A percentile compares a stretch with the other conserved stretches of the same genome.
Evolutionary conservation across 495 filamentous ascomycete genomes (phyloP).

Genomic region (Talaromyces nanjingensis): DNA sequence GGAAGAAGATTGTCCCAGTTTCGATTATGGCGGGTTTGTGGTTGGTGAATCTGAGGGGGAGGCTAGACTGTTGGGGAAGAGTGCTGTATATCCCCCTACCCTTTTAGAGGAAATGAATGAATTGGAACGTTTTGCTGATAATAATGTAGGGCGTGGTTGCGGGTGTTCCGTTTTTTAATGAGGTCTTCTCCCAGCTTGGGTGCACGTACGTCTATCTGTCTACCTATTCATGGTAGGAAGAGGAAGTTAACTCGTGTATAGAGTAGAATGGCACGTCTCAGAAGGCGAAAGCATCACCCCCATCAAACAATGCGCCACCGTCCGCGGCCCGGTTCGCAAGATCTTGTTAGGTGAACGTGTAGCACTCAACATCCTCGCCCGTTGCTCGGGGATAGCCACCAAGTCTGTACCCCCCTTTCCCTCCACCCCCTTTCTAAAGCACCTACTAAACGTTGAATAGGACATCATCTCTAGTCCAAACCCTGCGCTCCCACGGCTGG

Average conservation of each 20-base stretch:
- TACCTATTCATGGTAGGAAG: neutral
- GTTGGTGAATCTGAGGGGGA: constrained; percentile 73
- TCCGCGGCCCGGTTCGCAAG: constrained; percentile 76
- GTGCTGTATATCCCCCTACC: constrained; percentile 49
- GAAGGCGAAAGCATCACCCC: constrained; percentile 66
- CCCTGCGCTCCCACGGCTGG: constrained; percentile 61
- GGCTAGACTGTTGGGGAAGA: constrained; percentile 86
- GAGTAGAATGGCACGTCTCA: constrained; percentile 75
- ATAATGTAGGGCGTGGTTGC: constrained; percentile 65
- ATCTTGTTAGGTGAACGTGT: constrained; percentile 89
- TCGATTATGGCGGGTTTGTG: constrained; percentile 96
- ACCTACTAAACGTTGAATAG: constrained; percentile 6
- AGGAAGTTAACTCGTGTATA: constrained; percentile 14
- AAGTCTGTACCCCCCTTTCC: constrained; percentile 36
- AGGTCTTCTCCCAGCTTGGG: constrained; percentile 82
- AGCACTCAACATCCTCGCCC: constrained; percentile 82
- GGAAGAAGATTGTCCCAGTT: constrained; percentile 89
- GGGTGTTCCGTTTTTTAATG: constrained; percentile 90
- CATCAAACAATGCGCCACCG: constrained; percentile 63
- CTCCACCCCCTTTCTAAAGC: neutral
- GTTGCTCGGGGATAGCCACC: constrained; percentile 88
- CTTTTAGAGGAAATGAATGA: too few relatives aligned
- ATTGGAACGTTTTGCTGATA: constrained; percentile 1
- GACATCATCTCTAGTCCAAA: constrained; percentile 39
- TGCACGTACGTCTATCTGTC: constrained; percentile 52